Evolutionary conservation across 1,284 basidiomycete genomes (phyloP).

Genomic region (Apiotrichum veenhuisii): DNA sequence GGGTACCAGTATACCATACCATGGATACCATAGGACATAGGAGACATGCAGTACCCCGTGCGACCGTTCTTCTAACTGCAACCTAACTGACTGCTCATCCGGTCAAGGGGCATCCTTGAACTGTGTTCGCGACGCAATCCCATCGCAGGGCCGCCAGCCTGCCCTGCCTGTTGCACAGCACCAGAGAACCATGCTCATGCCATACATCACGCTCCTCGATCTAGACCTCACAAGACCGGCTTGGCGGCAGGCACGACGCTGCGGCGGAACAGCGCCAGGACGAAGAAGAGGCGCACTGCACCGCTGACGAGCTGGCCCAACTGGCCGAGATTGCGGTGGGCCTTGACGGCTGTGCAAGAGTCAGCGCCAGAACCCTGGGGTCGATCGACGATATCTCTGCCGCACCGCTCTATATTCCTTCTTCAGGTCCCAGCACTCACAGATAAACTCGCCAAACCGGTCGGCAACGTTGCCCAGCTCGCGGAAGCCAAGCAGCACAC

Average conservation of each 20-base stretch:
- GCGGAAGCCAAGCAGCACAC: background rate
- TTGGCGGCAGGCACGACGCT: background rate
- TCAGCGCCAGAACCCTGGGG: background rate
- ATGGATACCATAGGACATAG: too few relatives aligned
- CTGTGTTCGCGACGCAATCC: too few relatives aligned
- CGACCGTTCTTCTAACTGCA: too few relatives aligned
- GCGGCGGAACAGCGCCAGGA: background rate
- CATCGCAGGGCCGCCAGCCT: too few relatives aligned
- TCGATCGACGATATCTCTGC: too few relatives aligned
- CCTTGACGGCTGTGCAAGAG: background rate
- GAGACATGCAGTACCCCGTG: too few relatives aligned
- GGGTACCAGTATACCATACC: too few relatives aligned
- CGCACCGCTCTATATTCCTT: too few relatives aligned
- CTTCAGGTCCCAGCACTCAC: background rate
- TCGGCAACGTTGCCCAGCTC: background rate
- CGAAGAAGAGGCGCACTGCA: background rate
- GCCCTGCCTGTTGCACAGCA: too few relatives aligned
- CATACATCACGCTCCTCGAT: background rate
- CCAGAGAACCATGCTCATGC: too few relatives aligned
- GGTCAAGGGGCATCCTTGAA: too few relatives aligned
- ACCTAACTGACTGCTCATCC: too few relatives aligned
- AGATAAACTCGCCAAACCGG: background rate
- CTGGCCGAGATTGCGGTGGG: background rate
- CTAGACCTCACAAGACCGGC: background rate
- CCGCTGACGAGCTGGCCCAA: background rate